phyloP scores from a whole-genome alignment of 2,329 filamentous ascomycete species.

The Myriosclerotinia scirpicola region DNA sequence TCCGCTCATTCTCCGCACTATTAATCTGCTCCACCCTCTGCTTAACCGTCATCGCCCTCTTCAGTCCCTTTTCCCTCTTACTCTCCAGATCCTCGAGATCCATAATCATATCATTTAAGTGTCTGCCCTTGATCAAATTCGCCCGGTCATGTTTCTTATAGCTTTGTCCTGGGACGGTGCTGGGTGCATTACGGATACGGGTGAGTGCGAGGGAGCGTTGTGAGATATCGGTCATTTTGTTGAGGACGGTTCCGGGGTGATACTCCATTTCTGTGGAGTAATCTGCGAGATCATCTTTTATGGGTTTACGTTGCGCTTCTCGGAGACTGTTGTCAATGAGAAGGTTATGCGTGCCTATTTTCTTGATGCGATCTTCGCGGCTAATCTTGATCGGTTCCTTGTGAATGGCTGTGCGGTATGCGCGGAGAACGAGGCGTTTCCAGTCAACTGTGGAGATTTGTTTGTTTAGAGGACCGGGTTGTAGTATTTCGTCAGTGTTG shows the following conservation, averaged over 20 bases:
- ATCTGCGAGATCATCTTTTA: not conserved
- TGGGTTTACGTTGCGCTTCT: not conserved
- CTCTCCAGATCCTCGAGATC: constrained; percentile 16
- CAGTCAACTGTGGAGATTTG: constrained; percentile 4
- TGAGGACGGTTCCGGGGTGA: not conserved
- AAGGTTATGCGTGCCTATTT: not conserved
- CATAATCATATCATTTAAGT: constrained; percentile 14
- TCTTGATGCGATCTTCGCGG: constrained; percentile 9
- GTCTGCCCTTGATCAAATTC: not conserved
- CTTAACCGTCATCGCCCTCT: not conserved
- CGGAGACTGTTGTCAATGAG: not conserved
- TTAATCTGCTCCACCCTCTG: not conserved
- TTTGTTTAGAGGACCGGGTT: not conserved
- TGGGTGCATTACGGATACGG: constrained; percentile 15
- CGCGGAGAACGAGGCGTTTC: constrained; percentile 14
- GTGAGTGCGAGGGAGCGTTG: not conserved
- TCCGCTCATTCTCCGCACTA: not conserved
- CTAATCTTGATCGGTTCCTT: constrained; percentile 1
- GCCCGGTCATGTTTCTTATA: constrained; percentile 3
- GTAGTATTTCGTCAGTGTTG: constrained; percentile 6
- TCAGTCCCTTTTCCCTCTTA: not conserved
- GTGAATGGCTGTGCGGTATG: constrained; percentile 1
- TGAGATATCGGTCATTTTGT: constrained; percentile 1
- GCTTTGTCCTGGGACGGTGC: not conserved
- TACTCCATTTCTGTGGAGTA: no score